Conservation (phyloP, 768 basidiomycete species). For the Trametes elegans region DNA sequence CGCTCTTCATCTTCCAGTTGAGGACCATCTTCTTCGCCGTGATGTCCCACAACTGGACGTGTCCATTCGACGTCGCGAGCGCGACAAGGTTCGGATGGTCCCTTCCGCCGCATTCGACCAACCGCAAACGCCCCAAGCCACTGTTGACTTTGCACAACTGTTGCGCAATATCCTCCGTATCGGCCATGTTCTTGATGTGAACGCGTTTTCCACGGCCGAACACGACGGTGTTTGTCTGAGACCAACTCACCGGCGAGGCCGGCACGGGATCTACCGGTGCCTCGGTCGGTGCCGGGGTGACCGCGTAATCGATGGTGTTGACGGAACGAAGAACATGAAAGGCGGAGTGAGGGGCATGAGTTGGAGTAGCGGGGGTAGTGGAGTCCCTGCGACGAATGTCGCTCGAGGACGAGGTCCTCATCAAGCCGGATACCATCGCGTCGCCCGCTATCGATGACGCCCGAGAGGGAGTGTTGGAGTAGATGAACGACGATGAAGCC, state of each 20-base stretch:
- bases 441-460: constrained; percentile 15
- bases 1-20: constrained; percentile 57
- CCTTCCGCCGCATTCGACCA: constrained; percentile 38
- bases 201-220: constrained; percentile 56
- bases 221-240: constrained; percentile 42
- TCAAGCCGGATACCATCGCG: background rate
- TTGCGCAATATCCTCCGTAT: constrained; percentile 37
- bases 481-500: constrained; percentile 6
- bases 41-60: constrained; percentile 74
- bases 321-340: constrained; percentile 14
- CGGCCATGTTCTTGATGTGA: constrained; percentile 45
- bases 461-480: constrained; percentile 8
- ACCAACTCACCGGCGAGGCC: constrained; percentile 38
- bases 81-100: constrained; percentile 47
- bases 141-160: constrained; percentile 52
- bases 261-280: constrained; percentile 13
- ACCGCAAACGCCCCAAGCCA: constrained; percentile 42
- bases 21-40: constrained; percentile 51
- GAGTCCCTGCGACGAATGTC: constrained; percentile 13
- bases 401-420: constrained; percentile 7
- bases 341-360: constrained; percentile 10
- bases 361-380: constrained; percentile 8
- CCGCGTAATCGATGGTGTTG: constrained; percentile 17
- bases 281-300: constrained; percentile 10
- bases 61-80: constrained; percentile 58